Percentiles rank a stretch among this genome's conserved stretches.
phyloP scores from a whole-genome alignment of 2,329 filamentous ascomycete genomes.

The Ophioceras dolichostomum region DNA sequence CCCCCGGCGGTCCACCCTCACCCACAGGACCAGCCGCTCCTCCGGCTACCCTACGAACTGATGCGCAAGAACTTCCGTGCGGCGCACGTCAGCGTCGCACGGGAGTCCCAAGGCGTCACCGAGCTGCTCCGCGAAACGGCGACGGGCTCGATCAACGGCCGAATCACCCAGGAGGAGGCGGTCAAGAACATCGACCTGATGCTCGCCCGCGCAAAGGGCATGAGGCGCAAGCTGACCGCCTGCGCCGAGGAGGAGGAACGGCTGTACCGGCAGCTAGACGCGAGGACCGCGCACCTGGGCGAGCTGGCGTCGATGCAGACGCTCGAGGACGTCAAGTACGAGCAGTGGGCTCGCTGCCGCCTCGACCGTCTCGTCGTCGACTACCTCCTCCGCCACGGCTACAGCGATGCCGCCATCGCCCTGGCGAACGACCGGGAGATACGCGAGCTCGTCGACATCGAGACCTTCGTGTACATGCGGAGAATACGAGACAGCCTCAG shows the following conservation, averaged over 20 bases:
- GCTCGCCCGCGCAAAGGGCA: conserved; percentile 69
- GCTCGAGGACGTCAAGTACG: conserved; percentile 86
- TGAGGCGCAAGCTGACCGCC: conserved; percentile 75
- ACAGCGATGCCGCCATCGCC: conserved; percentile 61
- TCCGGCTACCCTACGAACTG: conserved; percentile 86
- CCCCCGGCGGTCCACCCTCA: too few relatives aligned
- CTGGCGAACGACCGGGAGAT: conserved; percentile 68
- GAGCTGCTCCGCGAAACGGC: conserved; percentile 50
- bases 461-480: conserved; percentile 75
- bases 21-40: conserved; percentile 78
- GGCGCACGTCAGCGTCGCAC: conserved; percentile 65
- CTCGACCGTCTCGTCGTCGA: conserved; percentile 84
- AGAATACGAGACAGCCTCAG: conserved; percentile 63
- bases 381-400: conserved; percentile 77
- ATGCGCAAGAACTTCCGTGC: conserved; percentile 89
- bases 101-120: conserved; percentile 51
- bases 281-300: conserved; percentile 68
- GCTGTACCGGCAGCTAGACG: conserved; percentile 63
- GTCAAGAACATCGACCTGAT: conserved; percentile 73
- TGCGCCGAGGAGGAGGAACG: conserved; percentile 69
- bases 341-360: conserved; percentile 72
- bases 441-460: conserved; percentile 72
- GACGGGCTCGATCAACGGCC: conserved; percentile 52
- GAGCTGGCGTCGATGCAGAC: conserved; percentile 69
- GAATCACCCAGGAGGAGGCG: conserved; percentile 55